Evolutionary conservation across 441 rosid genomes (phyloP), one percentile per base, ranked within the genome.

Genomic region (Raphanus hybrid): DNA sequence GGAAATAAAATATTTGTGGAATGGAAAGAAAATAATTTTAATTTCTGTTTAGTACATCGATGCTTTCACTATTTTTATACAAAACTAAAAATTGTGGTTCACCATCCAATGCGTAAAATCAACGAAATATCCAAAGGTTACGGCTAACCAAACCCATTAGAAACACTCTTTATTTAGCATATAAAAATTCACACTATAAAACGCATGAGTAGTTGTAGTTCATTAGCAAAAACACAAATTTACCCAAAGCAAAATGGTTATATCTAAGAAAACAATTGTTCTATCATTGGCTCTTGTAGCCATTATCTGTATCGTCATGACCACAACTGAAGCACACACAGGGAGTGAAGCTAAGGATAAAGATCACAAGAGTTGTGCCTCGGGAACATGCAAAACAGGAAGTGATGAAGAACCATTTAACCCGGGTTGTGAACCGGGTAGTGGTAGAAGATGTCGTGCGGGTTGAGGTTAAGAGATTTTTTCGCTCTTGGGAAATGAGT

Each of bases 111-210:
- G 70, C 70, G 70, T 23, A 34, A 63, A 64, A 14, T 54, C 54
- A 8, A 63, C 11, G 64, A 73, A 73, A 20, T 15, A 64, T 73
- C 45, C 15, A 52, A 73, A 12, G 14, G 39, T 64, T 64, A 37
- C 64, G 37, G 64, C 16, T 50, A 54, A 52, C 15, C 26, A 34
- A 73, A 18, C 52, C 27, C 26, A 73, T 73, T 4, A 54, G 0
- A 52, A 73, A n/a, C 76, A 73, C 52, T 73, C 55, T 54, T 35
- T 64, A 50, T 52, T 73, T 73, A 73, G 76, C 54, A 18, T 5
- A 29, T 2, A 60, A 27, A 26, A 12, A 6, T 12, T 5, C 14
- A 16, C 62, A 34, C 35, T 73, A 34, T 63, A 73, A 63, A 73
- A 73, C 16, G 7, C 75, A 16, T 12, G 1, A 43, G 18, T 14